A percentile compares a stretch with the other conserved stretches of the same genome.
Conservation (phyloP, 768 basidiomycete species). For the Leccinum incarnatum region DNA sequence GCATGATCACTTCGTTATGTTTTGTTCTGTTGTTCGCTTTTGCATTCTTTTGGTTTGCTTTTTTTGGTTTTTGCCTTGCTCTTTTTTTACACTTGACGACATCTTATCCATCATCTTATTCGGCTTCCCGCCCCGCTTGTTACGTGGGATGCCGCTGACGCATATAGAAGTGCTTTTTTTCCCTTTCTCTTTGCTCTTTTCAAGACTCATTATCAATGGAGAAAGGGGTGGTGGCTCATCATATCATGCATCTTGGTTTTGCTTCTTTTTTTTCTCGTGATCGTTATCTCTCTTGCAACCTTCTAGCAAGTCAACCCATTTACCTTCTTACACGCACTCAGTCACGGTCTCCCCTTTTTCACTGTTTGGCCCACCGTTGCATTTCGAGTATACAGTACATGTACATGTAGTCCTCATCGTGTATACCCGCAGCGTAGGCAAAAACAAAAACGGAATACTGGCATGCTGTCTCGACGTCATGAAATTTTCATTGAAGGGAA, state of each 20-base stretch:
- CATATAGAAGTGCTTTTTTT: slow-evolving; percentile 22
- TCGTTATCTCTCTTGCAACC: slow-evolving; percentile 5
- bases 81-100: slow-evolving; percentile 7
- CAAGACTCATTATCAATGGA: slow-evolving; percentile 14
- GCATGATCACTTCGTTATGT: slow-evolving; percentile 22
- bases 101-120: slow-evolving; percentile 35
- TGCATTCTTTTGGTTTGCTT: not conserved
- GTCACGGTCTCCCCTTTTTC: not conserved
- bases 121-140: slow-evolving; percentile 8
- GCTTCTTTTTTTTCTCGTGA: slow-evolving; percentile 12
- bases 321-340: not conserved
- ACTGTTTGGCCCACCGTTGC: not conserved
- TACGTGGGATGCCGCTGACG: slow-evolving; percentile 26
- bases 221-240: not conserved
- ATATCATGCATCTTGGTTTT: slow-evolving; percentile 12
- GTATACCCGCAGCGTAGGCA: not conserved
- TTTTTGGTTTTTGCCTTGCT: not conserved
- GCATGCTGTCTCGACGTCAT: not conserved
- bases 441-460: not conserved
- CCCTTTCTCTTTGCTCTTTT: not conserved
- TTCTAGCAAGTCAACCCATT: slow-evolving; percentile 2
- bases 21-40: slow-evolving; percentile 21
- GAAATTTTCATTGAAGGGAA: not conserved
- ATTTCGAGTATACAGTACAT: not conserved
- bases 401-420: not conserved